phyloP scores from a whole-genome alignment of 139 green algal genomes.

The Asterochloris sp. region DNA sequence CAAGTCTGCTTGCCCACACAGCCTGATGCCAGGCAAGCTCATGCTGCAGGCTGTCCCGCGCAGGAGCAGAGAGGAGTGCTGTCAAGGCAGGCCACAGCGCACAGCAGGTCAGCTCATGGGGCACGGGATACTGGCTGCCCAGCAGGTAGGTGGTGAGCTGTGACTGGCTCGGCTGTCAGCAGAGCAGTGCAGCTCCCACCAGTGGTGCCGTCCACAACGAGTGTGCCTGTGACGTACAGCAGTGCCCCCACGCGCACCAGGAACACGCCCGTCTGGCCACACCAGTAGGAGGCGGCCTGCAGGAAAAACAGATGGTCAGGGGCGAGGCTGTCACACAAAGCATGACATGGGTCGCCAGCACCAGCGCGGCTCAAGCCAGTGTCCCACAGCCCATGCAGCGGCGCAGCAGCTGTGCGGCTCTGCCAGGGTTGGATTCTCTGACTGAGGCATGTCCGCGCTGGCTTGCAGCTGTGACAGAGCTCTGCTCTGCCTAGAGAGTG shows the following conservation, averaged over 20 bases:
- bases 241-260: background rate
- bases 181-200: background rate
- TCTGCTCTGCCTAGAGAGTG: no score
- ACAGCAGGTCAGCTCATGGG: background rate
- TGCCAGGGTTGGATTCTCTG: no score
- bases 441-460: background rate
- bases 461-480: background rate
- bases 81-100: background rate
- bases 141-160: background rate
- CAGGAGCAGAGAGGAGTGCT: background rate
- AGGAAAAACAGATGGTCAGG: no score
- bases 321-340: no score
- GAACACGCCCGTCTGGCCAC: background rate
- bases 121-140: background rate
- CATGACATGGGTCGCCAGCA: no score
- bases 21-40: no score
- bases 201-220: background rate
- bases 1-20: no score
- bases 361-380: no score
- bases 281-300: constrained; percentile 1
- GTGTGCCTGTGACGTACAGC: background rate
- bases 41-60: no score
- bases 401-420: background rate
- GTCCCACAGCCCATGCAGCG: no score
- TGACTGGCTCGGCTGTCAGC: background rate